These are phyloP conservation scores for Teunomyces atbi DNA, from an alignment of 805 yeast genomes.

Conservation along the genomic window DNA sequence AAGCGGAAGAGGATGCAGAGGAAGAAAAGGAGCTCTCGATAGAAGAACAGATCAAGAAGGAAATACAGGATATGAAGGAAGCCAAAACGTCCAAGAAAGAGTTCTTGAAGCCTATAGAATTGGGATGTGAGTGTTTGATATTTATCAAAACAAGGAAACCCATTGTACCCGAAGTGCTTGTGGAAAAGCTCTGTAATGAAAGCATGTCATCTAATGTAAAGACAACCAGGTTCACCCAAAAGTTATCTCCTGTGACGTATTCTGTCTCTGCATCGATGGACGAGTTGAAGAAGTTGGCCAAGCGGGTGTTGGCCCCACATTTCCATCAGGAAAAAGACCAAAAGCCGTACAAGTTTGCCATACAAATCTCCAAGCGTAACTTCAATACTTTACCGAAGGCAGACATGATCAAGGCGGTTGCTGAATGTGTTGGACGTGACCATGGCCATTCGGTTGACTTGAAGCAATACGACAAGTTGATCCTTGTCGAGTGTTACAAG, in stretches of 20 bases:
- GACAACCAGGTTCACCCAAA: conserved; percentile 70
- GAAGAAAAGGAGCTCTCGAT: conserved; percentile 46
- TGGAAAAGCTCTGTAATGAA: conserved; percentile 61
- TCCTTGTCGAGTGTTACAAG: conserved; percentile 86
- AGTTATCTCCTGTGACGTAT: conserved; percentile 73
- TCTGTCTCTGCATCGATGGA: conserved; percentile 73
- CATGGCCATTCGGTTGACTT: conserved; percentile 77
- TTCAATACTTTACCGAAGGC: conserved; percentile 70
- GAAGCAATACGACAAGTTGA: conserved; percentile 71
- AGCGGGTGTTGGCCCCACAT: conserved; percentile 61
- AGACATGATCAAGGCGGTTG: conserved; percentile 71
- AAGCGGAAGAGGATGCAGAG: conserved; percentile 16
- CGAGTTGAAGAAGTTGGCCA: conserved; percentile 61
- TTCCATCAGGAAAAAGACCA: conserved; percentile 51
- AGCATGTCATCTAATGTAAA: conserved; percentile 50
- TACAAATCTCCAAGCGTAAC: conserved; percentile 75
- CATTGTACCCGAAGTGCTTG: conserved; percentile 72
- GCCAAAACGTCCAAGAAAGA: conserved; percentile 41
- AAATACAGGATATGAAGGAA: conserved; percentile 60
- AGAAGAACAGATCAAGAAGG: conserved; percentile 74
- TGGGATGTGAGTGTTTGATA: conserved; percentile 80
- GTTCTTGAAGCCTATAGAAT: conserved; percentile 55
- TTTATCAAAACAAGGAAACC: conserved; percentile 82
- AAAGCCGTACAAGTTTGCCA: conserved; percentile 61
- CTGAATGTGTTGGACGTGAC: conserved; percentile 66